These are phyloP conservation scores for Geotrichum fermentans DNA, from an alignment of 1,139 yeast genomes.

Conservation along the genomic window DNA sequence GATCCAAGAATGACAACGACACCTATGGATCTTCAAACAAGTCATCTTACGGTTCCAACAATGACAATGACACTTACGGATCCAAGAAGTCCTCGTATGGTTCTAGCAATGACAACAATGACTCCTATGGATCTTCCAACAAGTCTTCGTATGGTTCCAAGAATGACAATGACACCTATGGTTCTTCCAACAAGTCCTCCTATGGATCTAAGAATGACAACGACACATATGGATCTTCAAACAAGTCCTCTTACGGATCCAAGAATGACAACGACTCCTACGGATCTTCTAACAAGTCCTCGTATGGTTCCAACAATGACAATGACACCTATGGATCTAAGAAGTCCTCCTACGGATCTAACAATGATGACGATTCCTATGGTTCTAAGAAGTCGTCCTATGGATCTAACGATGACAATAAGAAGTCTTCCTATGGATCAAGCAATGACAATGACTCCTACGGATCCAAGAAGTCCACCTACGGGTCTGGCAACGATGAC, in stretches of 20 bases:
- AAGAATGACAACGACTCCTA: slow-evolving; percentile 21
- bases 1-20: slow-evolving; percentile 9
- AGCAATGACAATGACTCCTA: slow-evolving; percentile 23
- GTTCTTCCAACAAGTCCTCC: slow-evolving; percentile 18
- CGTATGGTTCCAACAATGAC: slow-evolving; percentile 27
- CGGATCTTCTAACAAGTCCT: slow-evolving; percentile 18
- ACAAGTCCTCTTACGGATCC: slow-evolving; percentile 15
- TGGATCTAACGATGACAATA: slow-evolving; percentile 26
- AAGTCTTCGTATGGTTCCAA: slow-evolving; percentile 30
- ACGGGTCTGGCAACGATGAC: slow-evolving; percentile 11
- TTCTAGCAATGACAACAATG: slow-evolving; percentile 16
- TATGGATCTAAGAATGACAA: slow-evolving; percentile 15
- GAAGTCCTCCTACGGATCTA: slow-evolving; percentile 28
- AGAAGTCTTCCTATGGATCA: slow-evolving; percentile 28
- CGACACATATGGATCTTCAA: slow-evolving; percentile 15
- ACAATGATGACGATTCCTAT: slow-evolving; percentile 23
- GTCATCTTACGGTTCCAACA: slow-evolving; percentile 28
- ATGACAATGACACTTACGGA: slow-evolving; percentile 22
- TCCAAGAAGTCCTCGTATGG: slow-evolving; percentile 27
- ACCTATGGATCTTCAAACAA: slow-evolving; percentile 16
- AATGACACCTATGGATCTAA: slow-evolving; percentile 25
- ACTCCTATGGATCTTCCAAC: slow-evolving; percentile 8
- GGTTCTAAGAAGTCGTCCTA: slow-evolving; percentile 26
- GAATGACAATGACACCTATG: slow-evolving; percentile 22
- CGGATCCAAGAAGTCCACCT: slow-evolving; percentile 15